These are phyloP conservation scores for Mycena floridula DNA, from an alignment of 768 basidiomycete species.

Conservation along the genomic window DNA sequence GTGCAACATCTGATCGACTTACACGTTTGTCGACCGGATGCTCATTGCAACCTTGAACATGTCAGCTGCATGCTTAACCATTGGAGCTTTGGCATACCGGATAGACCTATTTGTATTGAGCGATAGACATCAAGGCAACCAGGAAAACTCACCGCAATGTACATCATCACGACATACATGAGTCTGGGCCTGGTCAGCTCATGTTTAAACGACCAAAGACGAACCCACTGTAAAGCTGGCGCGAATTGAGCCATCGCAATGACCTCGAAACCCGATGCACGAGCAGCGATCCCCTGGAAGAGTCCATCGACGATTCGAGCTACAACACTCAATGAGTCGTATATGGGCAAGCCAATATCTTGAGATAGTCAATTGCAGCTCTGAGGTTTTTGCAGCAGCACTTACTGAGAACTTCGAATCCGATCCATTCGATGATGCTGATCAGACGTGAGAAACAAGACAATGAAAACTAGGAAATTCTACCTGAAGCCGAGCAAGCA, in stretches of 20 bases:
- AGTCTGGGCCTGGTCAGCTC: slow-evolving; percentile 32
- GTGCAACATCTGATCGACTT: slow-evolving; percentile 14
- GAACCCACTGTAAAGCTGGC: slow-evolving; percentile 62
- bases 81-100: slow-evolving; percentile 22
- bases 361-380: neutral
- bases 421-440: slow-evolving; percentile 61
- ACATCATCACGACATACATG: slow-evolving; percentile 77
- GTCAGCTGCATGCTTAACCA: neutral
- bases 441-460: neutral
- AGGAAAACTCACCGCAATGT: slow-evolving; percentile 51
- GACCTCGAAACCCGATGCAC: slow-evolving; percentile 49
- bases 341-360: slow-evolving; percentile 37
- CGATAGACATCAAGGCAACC: slow-evolving; percentile 3
- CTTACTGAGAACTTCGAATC: slow-evolving; percentile 57
- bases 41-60: slow-evolving; percentile 48
- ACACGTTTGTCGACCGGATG: slow-evolving; percentile 66
- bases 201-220: neutral
- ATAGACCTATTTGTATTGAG: slow-evolving; percentile 65
- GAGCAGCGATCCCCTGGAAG: slow-evolving; percentile 48
- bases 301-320: slow-evolving; percentile 37
- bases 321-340: slow-evolving; percentile 29
- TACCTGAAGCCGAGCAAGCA: slow-evolving; percentile 53
- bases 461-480: neutral
- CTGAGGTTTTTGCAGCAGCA: no score
- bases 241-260: slow-evolving; percentile 43